Conservation (phyloP, 768 basidiomycete genomes). For the Xerocomellus intermedius region DNA sequence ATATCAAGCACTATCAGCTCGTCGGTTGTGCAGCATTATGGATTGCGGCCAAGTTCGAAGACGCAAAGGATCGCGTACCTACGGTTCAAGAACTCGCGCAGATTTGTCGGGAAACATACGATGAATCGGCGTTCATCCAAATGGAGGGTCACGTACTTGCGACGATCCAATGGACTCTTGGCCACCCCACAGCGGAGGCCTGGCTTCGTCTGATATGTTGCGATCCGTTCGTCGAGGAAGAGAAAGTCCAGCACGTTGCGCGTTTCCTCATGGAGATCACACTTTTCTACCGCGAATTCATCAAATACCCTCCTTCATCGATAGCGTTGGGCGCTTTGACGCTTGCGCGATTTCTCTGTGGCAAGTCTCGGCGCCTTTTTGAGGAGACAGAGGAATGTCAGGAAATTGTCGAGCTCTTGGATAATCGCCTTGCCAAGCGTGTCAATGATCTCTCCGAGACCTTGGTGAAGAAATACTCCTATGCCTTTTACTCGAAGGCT, state of each 20-base stretch:
- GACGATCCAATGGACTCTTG: constrained; percentile 95
- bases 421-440: constrained; percentile 80
- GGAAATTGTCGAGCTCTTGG: constrained; percentile 83
- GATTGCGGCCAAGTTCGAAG: constrained; percentile 99
- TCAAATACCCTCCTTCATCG: constrained; percentile 79
- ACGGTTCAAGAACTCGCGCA: constrained; percentile 91
- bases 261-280: constrained; percentile 99
- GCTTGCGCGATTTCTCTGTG: constrained; percentile 85
- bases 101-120: constrained; percentile 95
- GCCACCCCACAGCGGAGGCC: constrained; percentile 96
- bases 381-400: constrained; percentile 84
- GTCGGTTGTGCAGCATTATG: constrained; percentile 98
- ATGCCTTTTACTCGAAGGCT: constrained; percentile 94
- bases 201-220: constrained; percentile 89
- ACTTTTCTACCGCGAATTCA: constrained; percentile 94
- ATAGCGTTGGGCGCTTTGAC: constrained; percentile 90
- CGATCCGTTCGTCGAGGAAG: constrained; percentile 73
- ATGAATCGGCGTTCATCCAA: constrained; percentile 96
- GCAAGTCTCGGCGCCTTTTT: constrained; percentile 70
- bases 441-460: constrained; percentile 93
- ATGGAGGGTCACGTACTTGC: constrained; percentile 98
- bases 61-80: constrained; percentile 97
- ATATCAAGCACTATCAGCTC: constrained; percentile 98
- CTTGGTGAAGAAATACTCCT: constrained; percentile 98
- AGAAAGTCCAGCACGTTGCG: constrained; percentile 91